These are phyloP conservation scores for Anisodus tanguticus DNA, from an alignment of 257 asterid species.

Conservation along the genomic window DNA sequence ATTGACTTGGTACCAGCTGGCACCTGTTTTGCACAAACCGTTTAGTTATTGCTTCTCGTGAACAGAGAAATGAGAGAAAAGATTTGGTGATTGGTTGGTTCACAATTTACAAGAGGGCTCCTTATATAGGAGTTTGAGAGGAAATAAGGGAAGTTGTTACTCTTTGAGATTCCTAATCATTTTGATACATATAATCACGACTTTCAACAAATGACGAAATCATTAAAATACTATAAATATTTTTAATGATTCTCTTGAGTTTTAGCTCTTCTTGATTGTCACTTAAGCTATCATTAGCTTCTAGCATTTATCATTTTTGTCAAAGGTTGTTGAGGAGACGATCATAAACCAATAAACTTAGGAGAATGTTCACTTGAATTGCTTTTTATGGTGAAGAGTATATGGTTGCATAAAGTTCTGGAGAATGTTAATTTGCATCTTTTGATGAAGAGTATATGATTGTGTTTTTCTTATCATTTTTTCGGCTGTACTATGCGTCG, in stretches of 20 bases:
- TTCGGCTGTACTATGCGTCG: not conserved
- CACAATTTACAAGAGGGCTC: not conserved
- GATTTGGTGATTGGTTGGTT: not conserved
- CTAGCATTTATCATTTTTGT: not conserved
- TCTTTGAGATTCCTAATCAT: constrained; percentile 16
- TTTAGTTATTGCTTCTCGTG: not conserved
- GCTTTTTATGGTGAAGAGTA: not conserved
- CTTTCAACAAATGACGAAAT: not conserved
- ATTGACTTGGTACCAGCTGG: constrained; percentile 7
- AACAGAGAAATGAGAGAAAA: not conserved
- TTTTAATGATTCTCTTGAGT: not conserved
- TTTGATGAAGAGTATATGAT: constrained; percentile 9
- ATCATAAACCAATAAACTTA: not conserved
- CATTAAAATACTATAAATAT: not conserved
- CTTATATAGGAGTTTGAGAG: not conserved
- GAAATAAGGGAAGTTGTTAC: not conserved
- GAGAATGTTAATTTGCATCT: not conserved
- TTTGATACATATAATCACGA: not conserved
- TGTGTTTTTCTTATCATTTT: not conserved
- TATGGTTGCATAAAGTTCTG: constrained; percentile 10
- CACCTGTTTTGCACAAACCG: constrained; percentile 7
- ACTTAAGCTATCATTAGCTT: not conserved
- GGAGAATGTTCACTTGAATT: not conserved
- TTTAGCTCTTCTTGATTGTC: not conserved
- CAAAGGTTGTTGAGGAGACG: not conserved